Evolutionary conservation across 1,284 basidiomycete genomes (phyloP).

Genomic region (Ustilago cynodontis): DNA sequence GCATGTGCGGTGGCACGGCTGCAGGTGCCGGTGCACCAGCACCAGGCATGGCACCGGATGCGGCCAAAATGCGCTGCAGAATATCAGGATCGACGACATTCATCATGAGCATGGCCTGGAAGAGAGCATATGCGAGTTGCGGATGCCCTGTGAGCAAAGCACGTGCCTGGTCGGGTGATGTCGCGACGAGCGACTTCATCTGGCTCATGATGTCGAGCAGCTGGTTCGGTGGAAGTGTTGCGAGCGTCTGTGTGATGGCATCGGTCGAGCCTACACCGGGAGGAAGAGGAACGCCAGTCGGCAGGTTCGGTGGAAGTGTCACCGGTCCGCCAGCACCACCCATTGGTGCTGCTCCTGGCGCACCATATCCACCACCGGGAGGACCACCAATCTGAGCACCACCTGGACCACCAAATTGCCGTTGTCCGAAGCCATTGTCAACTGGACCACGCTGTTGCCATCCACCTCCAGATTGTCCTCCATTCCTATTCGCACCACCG

Average conservation of each 20-base stretch:
- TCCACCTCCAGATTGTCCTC: slow-evolving; percentile 21
- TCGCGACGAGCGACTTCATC: slow-evolving; percentile 95
- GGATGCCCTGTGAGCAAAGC: slow-evolving; percentile 84
- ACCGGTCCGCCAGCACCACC: slow-evolving; percentile 53
- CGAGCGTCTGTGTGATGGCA: slow-evolving; percentile 87
- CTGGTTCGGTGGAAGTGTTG: slow-evolving; percentile 83
- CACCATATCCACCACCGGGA: slow-evolving; percentile 29
- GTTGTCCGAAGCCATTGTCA: slow-evolving; percentile 36
- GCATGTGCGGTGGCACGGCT: slow-evolving; percentile 45
- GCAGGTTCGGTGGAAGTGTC: slow-evolving; percentile 76
- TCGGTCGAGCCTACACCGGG: slow-evolving; percentile 84
- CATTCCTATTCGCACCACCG: slow-evolving; percentile 22
- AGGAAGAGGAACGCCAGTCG: slow-evolving; percentile 81
- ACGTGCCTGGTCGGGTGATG: slow-evolving; percentile 89
- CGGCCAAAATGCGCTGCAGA: slow-evolving; percentile 75
- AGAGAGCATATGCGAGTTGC: slow-evolving; percentile 94
- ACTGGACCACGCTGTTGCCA: slow-evolving; percentile 35
- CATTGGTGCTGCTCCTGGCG: slow-evolving; percentile 29
- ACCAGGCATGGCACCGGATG: slow-evolving; percentile 40
- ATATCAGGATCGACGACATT: slow-evolving; percentile 92
- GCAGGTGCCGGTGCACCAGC: slow-evolving; percentile 13
- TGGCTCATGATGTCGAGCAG: slow-evolving; percentile 95
- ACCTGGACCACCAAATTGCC: slow-evolving; percentile 27
- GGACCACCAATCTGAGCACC: slow-evolving; percentile 29
- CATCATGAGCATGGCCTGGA: slow-evolving; percentile 93